A percentile compares a stretch with the other conserved stretches of the same genome.
These are phyloP conservation scores for Globisporangium alternatum DNA, from an alignment of 352 stramenopile genomes.

Conservation along the genomic window DNA sequence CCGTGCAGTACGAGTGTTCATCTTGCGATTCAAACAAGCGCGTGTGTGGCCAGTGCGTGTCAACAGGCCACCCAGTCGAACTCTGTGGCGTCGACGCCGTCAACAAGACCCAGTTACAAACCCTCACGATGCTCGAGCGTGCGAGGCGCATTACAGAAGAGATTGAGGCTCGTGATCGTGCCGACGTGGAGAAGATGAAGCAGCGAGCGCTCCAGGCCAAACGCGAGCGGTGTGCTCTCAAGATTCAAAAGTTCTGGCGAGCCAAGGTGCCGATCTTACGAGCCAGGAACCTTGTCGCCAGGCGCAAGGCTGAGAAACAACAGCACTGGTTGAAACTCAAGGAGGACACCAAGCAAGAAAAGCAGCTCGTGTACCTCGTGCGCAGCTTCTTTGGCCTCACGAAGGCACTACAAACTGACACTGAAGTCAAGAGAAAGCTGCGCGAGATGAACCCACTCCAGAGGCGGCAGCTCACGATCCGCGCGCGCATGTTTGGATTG, in stretches of 20 bases:
- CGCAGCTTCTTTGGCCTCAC: conserved; percentile 44
- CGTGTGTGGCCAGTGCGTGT: conserved; percentile 44
- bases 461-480: conserved; percentile 42
- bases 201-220: conserved; percentile 23
- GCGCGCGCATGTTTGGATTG: conserved; percentile 53
- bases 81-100: conserved; percentile 34
- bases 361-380: conserved; percentile 31
- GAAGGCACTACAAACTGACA: conserved; percentile 37
- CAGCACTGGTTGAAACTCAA: conserved; percentile 37
- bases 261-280: conserved; percentile 31
- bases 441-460: conserved; percentile 49
- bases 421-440: conserved; percentile 30
- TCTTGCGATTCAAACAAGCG: conserved; percentile 25
- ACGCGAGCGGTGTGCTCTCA: conserved; percentile 28
- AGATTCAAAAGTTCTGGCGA: conserved; percentile 58
- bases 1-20: conserved; percentile 52
- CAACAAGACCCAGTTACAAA: conserved; percentile 30
- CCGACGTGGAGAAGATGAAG: conserved; percentile 44
- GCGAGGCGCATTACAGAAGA: conserved; percentile 32
- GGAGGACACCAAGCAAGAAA: conserved; percentile 28
- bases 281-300: conserved; percentile 23
- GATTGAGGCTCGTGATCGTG: conserved; percentile 39
- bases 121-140: conserved; percentile 35
- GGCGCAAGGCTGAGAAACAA: conserved; percentile 27
- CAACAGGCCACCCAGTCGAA: conserved; percentile 37